phyloP scores from a whole-genome alignment of 495 filamentous ascomycete genomes.

The Tuber indicum region DNA sequence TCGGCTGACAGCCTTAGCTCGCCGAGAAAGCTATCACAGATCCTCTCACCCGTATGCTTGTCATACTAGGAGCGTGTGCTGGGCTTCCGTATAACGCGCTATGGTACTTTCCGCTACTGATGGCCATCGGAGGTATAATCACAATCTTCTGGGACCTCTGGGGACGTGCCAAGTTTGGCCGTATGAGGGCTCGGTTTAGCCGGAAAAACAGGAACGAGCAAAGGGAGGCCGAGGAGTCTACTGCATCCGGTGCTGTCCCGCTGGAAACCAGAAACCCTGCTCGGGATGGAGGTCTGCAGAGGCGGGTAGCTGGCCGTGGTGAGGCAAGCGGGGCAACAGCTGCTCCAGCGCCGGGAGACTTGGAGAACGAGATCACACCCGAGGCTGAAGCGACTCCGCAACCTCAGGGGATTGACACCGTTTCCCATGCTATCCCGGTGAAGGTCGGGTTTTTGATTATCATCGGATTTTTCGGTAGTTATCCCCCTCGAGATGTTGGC shows the following conservation, averaged over 20 bases:
- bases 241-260: neutral
- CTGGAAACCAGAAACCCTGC: conserved; percentile 7
- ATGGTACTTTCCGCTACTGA: conserved; percentile 76
- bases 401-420: conserved; percentile 17
- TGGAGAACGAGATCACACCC: neutral
- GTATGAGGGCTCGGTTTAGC: conserved; percentile 22
- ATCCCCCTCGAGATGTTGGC: neutral
- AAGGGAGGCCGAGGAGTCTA: conserved; percentile 15
- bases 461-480: conserved; percentile 50
- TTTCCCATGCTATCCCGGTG: conserved; percentile 30
- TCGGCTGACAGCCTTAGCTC: conserved; percentile 42
- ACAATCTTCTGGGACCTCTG: conserved; percentile 58
- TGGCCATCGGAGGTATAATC: conserved; percentile 52
- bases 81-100: conserved; percentile 70
- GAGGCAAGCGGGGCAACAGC: neutral
- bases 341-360: no score
- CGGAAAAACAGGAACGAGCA: conserved; percentile 13
- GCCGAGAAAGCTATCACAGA: conserved; percentile 71
- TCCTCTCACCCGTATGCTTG: conserved; percentile 58
- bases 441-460: conserved; percentile 41
- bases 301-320: neutral
- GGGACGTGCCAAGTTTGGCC: conserved; percentile 47
- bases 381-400: neutral
- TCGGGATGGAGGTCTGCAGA: conserved; percentile 7
- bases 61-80: conserved; percentile 61